A percentile compares a stretch with the other conserved stretches of the same genome.
Conservation (phyloP, 306 rosid genomes). For the Nissolia schottii region DNA sequence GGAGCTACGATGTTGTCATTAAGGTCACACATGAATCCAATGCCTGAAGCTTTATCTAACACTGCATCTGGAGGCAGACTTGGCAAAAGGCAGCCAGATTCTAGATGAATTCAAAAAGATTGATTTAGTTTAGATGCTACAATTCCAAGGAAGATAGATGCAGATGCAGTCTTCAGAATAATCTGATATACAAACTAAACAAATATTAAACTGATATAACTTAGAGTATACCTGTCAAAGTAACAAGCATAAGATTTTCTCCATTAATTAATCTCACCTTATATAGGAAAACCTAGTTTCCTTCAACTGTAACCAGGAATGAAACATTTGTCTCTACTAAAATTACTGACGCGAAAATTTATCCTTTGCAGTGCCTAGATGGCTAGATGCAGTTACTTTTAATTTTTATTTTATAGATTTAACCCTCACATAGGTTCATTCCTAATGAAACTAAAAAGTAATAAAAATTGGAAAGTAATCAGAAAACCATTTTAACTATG, state of each 20-base stretch:
- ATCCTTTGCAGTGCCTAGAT: not conserved
- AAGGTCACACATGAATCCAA: conserved; percentile 68
- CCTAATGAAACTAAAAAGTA: not conserved
- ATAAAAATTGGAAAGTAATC: not conserved
- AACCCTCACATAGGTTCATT: not conserved
- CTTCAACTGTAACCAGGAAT: not conserved
- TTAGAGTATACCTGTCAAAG: not conserved
- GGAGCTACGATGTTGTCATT: conserved; percentile 73
- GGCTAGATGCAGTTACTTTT: too few species aligned
- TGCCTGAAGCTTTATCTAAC: conserved; percentile 44
- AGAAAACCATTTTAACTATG: not conserved
- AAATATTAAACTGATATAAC: not conserved
- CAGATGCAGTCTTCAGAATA: not conserved
- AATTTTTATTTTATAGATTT: not conserved
- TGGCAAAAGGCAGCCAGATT: conserved; percentile 60
- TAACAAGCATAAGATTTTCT: not conserved
- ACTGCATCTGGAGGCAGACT: conserved; percentile 65
- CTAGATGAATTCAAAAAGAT: conserved; percentile 35
- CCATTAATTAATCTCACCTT: not conserved
- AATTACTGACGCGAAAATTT: not conserved
- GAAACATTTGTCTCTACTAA: not conserved
- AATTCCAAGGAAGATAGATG: conserved; percentile 3
- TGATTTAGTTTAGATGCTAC: not conserved
- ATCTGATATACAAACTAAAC: not conserved
- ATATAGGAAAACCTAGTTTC: not conserved